phyloP scores from a whole-genome alignment of 257 asterid species.

The Solanum rostratum region DNA sequence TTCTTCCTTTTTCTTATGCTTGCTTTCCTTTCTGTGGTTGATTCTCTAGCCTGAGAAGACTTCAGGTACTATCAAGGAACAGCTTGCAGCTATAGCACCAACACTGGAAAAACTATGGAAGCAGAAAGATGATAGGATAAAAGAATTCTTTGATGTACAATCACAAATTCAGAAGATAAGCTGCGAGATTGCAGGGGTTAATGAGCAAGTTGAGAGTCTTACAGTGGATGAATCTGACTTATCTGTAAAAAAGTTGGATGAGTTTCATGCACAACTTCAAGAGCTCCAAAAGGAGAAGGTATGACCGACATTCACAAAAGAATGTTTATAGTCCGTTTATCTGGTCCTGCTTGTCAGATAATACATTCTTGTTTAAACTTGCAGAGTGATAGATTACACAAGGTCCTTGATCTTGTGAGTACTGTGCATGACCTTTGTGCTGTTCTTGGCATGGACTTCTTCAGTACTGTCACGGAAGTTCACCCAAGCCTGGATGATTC shows the following conservation, averaged over 20 bases:
- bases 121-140: constrained; percentile 76
- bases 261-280: constrained; percentile 70
- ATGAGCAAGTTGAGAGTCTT: constrained; percentile 46
- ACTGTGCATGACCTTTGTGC: constrained; percentile 92
- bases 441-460: constrained; percentile 87
- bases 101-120: constrained; percentile 72
- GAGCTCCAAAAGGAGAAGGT: constrained; percentile 97
- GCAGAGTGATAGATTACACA: constrained; percentile 92
- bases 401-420: constrained; percentile 90
- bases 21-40: neutral
- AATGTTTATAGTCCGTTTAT: neutral
- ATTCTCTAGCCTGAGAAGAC: constrained; percentile 76
- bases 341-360: neutral
- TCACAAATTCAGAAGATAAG: constrained; percentile 76
- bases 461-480: constrained; percentile 69
- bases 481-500: constrained; percentile 87
- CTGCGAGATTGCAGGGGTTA: constrained; percentile 72
- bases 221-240: constrained; percentile 77
- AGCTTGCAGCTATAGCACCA: constrained; percentile 86
- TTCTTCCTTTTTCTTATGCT: neutral
- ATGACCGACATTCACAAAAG: neutral
- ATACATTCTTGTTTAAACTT: constrained; percentile 4
- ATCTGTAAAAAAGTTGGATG: constrained; percentile 71
- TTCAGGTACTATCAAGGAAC: constrained; percentile 94
- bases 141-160: constrained; percentile 82